phyloP scores from a whole-genome alignment of 768 basidiomycete genomes.

The Strobilomyces dryophilus region DNA sequence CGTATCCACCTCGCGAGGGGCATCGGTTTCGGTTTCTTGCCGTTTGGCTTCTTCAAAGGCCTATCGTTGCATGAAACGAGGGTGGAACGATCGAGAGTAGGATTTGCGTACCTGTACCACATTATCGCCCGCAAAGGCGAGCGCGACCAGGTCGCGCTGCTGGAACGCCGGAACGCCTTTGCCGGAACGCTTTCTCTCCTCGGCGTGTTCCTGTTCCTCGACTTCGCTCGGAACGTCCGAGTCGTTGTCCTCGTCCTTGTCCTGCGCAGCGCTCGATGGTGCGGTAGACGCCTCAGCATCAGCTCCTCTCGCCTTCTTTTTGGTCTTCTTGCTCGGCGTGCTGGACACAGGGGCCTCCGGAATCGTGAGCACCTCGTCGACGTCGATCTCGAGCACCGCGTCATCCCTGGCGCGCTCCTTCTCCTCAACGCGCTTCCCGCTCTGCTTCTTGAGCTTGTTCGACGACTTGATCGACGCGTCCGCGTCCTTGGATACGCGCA shows the following conservation, averaged over 20 bases:
- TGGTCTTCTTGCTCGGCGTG: slow-evolving; percentile 9
- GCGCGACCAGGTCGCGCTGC: slow-evolving; percentile 89
- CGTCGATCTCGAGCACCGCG: slow-evolving; percentile 71
- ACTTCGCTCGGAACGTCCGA: slow-evolving; percentile 62
- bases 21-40: slow-evolving; percentile 75
- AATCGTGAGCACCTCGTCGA: slow-evolving; percentile 14
- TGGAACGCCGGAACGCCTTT: slow-evolving; percentile 63
- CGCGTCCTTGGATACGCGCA: slow-evolving; percentile 67
- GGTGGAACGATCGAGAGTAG: background rate
- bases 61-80: slow-evolving; percentile 35
- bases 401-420: slow-evolving; percentile 65
- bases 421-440: slow-evolving; percentile 52
- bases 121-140: slow-evolving; percentile 96
- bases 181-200: slow-evolving; percentile 41
- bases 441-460: slow-evolving; percentile 68
- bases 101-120: slow-evolving; percentile 70
- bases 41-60: slow-evolving; percentile 84
- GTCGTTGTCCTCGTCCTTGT: slow-evolving; percentile 33
- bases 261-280: background rate
- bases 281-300: slow-evolving; percentile 6
- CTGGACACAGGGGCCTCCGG: slow-evolving; percentile 7
- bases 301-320: slow-evolving; percentile 13
- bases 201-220: slow-evolving; percentile 59
- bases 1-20: slow-evolving; percentile 82
- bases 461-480: slow-evolving; percentile 59